Evolutionary conservation across 1,284 basidiomycete genomes (phyloP), one percentile per base, ranked within the genome.

Genomic region (Cutaneotrichosporon cutaneum): DNA sequence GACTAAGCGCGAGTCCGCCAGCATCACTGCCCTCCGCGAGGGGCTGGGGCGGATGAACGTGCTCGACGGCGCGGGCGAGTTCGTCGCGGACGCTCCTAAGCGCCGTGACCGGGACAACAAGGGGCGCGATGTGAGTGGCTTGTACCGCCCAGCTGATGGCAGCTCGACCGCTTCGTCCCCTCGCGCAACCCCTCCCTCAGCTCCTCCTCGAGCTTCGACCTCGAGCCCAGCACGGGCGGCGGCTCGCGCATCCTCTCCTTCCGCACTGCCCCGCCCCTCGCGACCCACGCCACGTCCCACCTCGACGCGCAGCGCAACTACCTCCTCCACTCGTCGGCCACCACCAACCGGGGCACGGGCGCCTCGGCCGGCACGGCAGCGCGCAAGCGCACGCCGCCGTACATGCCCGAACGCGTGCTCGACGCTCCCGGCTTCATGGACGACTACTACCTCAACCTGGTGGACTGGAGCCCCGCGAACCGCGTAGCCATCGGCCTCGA

Each of bases 401-500:
- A 92, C 87, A 0, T 88, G 86, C 64, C 93, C 89, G 92, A 96
- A 71, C 85, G 92, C 26, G 92, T 97, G 2, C 84, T 99, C 13
- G 96, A 99, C 72, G 96, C 96, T 0, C 94, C 94, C 0, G 92
- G 91, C 1, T 90, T 97, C 82, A 85, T 90, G 45, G 93, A 98
- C 70, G 96, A 99, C 79, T 99, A 96, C 78, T 99, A 99, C 77
- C 87, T 97, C 71, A 99, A 99, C 77, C 83, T 99, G 36, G 80
- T 98, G 60, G 86, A 89, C 48, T 99, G 95, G 95, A 90, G 89
- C 39, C 84, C 84, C 33, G 85, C 86, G 62, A 98, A 99, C 78
- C 82, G 88, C 35, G 86, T 98, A 4, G 92, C 90, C 1, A 93
- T 97, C 61, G 94, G 90, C 0, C 85, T 97, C 4, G 89, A 87